Base-by-base conservation (phyloP, 768 basidiomycete genomes). In the Lactarius pseudohatsudake region DNA sequence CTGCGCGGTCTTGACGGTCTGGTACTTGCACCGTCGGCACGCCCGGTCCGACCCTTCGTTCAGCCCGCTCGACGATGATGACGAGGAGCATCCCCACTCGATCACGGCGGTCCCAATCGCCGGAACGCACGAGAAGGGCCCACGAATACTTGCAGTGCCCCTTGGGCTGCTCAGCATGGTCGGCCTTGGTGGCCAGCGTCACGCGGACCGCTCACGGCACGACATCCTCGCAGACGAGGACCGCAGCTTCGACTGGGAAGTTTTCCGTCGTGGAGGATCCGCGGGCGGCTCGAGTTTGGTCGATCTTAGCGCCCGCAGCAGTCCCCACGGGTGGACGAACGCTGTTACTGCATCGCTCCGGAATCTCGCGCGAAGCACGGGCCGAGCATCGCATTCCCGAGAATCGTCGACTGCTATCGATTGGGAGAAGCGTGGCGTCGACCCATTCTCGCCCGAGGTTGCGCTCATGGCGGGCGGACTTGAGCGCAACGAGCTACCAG, bases 181-280 rank as follows among this genome's bases (percentile, higher is more conserved):
- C 40, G 76, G 78, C 59, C 76, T 76, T 28, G 61, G 53, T 20
- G 59, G 36, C 41, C 41, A 56, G 45, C 59, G 56, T 16, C 18
- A 34, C 30, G 34, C 50, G 71, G 57, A 69, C 20, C 64, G 64
- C 15, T 69, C 79, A 62, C 81, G 90, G 36, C 81, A 82, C 36
- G 89, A 92, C 73, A 91, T 92, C 84, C 82, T 92, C 40, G 89
- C 85, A 4, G 90, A 93, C 62, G 91, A 92, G 75, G 91, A 92
- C 71, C 79, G 81, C 2, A 79, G 81, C 56, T 68, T 71, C n/a
- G 53, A 66, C 2, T 74, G 70, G 75, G 65, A 60, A 36, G 59
- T 32, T 50, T 66, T 74, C 3, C 69, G 71, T 34, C 64, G 73
- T 20, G 72, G 75, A 10, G 70, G 70, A 18, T 77, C 76, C 63